These are phyloP conservation scores for Tolypocladium ophioglossoides DNA, from an alignment of 2,329 filamentous ascomycete species.

Conservation along the genomic window DNA sequence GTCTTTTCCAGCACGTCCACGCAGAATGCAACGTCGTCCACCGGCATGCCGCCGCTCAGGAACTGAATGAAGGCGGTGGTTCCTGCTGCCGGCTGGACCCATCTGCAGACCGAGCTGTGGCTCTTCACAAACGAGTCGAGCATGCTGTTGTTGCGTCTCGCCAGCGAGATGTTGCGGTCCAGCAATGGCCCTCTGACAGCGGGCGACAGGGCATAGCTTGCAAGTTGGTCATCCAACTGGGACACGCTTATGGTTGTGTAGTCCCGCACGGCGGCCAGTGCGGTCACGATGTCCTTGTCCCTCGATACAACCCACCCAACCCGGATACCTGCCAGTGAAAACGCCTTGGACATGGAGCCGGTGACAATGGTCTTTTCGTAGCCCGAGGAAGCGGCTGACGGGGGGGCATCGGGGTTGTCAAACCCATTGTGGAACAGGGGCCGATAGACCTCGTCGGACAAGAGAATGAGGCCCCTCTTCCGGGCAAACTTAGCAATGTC, in stretches of 20 bases:
- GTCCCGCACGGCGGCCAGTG: neutral
- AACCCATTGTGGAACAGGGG: too few species aligned
- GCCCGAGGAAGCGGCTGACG: too few species aligned
- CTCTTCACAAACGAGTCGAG: neutral
- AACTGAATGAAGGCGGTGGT: slow-evolving; percentile 65
- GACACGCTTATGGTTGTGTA: too few species aligned
- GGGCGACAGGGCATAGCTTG: too few species aligned
- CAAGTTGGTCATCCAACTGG: too few species aligned
- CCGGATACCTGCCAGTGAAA: neutral
- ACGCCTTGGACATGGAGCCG: neutral
- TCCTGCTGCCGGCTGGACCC: too few species aligned
- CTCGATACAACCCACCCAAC: neutral
- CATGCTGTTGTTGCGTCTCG: neutral
- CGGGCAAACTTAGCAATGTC: neutral
- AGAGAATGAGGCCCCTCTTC: neutral
- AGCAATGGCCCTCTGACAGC: too few species aligned
- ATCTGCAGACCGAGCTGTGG: too few species aligned
- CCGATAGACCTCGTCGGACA: neutral
- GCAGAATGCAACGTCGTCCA: slow-evolving; percentile 67
- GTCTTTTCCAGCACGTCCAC: slow-evolving; percentile 54
- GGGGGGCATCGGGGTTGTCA: too few species aligned
- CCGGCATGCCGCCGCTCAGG: slow-evolving; percentile 42
- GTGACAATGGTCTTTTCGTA: too few species aligned
- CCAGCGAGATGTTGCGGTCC: too few species aligned
- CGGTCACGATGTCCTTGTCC: neutral